Conservation (phyloP, 441 rosid species). For the Bruguiera hainesii region DNA sequence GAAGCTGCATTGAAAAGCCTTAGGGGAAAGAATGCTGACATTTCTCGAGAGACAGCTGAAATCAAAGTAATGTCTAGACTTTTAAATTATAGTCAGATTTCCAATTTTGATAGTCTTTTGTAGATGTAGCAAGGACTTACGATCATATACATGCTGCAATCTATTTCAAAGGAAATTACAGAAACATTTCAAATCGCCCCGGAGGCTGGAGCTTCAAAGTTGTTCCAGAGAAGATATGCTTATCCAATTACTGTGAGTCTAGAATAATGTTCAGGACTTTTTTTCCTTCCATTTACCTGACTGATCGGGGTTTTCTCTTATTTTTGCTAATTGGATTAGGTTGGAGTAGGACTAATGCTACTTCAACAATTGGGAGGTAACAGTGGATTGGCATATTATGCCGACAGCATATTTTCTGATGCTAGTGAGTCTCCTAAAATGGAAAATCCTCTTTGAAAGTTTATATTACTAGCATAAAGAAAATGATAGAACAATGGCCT, state of each 20-base stretch:
- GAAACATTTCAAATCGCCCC: conserved; percentile 24
- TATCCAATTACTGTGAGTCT: conserved; percentile 39
- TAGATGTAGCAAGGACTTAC: too few relatives aligned
- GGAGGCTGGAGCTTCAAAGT: conserved; percentile 32
- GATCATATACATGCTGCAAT: not conserved
- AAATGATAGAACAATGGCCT: not conserved
- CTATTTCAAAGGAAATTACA: conserved; percentile 37
- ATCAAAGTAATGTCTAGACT: conserved; percentile 37
- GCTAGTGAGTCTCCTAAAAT: not conserved
- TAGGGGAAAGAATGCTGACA: conserved; percentile 43
- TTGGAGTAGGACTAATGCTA: not conserved
- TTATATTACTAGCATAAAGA: not conserved
- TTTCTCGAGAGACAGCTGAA: conserved; percentile 47
- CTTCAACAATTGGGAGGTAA: not conserved
- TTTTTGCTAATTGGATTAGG: not conserved
- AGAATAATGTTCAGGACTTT: not conserved
- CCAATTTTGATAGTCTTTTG: not conserved
- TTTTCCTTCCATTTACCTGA: too few relatives aligned
- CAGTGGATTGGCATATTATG: not conserved
- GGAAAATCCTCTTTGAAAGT: not conserved
- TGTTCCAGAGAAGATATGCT: conserved; percentile 42
- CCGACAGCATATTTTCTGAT: not conserved
- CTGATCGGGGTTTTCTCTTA: too few relatives aligned
- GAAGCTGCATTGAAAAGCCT: conserved; percentile 42
- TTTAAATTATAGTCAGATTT: not conserved